A percentile compares a stretch with the other conserved stretches of the same genome.
Conservation (phyloP, 192 early-diverging fungal species). For the Phycomyces nitens region DNA sequence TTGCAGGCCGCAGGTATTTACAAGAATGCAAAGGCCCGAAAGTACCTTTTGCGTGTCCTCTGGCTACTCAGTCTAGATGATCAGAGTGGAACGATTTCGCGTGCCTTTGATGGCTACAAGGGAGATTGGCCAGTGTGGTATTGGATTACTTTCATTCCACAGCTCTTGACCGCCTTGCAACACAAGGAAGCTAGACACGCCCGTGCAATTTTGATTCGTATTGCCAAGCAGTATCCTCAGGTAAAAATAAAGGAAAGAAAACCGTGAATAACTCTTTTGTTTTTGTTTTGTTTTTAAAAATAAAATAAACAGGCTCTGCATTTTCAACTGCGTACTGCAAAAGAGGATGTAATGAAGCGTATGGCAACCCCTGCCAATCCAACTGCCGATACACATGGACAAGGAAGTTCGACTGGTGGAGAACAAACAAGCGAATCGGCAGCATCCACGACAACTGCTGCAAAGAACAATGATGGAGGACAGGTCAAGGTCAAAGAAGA, state of each 20-base stretch:
- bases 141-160: conserved; percentile 98
- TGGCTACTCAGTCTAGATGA: conserved; percentile 94
- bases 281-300: conserved; percentile 8
- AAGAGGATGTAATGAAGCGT: conserved; percentile 81
- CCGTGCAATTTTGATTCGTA: conserved; percentile 80
- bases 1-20: conserved; percentile 89
- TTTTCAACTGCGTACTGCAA: conserved; percentile 89
- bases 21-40: conserved; percentile 82
- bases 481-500: background rate
- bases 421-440: background rate
- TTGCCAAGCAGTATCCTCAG: conserved; percentile 93
- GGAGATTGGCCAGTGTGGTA: conserved; percentile 92
- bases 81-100: conserved; percentile 64
- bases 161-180: conserved; percentile 77
- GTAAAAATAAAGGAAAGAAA: no score
- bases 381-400: background rate
- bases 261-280: no score
- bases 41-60: conserved; percentile 87
- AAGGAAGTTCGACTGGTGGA: background rate
- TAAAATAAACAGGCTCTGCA: conserved; percentile 65
- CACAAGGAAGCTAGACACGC: conserved; percentile 82
- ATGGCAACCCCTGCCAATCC: conserved; percentile 20
- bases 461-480: background rate
- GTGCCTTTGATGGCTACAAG: conserved; percentile 86
- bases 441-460: conserved; percentile 2